Conservation (phyloP, 495 filamentous ascomycete genomes). For the Astrothelium macrocarpum region DNA sequence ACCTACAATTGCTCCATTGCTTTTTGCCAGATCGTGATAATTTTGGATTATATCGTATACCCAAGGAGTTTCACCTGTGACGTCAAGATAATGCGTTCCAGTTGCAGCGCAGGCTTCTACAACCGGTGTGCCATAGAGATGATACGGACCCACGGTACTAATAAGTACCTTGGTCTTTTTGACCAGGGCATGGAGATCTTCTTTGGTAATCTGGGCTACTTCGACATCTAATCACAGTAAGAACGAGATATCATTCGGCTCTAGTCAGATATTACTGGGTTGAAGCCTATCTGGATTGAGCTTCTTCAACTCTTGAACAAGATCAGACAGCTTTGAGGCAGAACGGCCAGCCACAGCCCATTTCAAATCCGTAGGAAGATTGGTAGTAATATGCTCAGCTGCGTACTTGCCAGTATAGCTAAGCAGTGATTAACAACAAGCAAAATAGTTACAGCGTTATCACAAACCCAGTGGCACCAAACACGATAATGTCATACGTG, state of each 20-base stretch:
- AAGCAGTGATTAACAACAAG: not conserved
- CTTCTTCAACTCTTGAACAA: constrained; percentile 54
- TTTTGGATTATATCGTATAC: constrained; percentile 67
- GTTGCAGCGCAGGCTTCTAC: constrained; percentile 80
- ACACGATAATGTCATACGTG: constrained; percentile 73
- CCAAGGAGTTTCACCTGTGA: constrained; percentile 81
- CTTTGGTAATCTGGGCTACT: constrained; percentile 51
- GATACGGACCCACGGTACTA: constrained; percentile 78
- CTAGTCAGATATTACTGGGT: constrained; percentile 43
- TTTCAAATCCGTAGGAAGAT: constrained; percentile 67
- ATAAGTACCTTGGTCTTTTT: constrained; percentile 70
- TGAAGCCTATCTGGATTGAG: constrained; percentile 60
- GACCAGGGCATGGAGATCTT: constrained; percentile 55
- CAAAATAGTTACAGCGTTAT: not conserved
- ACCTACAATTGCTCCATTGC: constrained; percentile 61
- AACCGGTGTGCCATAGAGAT: constrained; percentile 64
- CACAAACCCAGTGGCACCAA: constrained; percentile 60
- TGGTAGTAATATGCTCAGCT: constrained; percentile 64
- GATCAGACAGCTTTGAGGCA: constrained; percentile 53
- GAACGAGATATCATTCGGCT: not conserved
- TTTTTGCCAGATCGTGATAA: constrained; percentile 65
- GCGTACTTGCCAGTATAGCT: constrained; percentile 70
- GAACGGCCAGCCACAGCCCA: constrained; percentile 90
- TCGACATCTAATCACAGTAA: constrained; percentile 44
- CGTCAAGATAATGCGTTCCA: constrained; percentile 88